Evolutionary conservation across 2,329 filamentous ascomycete species (phyloP).

Genomic region (Calonectria henricotiae): DNA sequence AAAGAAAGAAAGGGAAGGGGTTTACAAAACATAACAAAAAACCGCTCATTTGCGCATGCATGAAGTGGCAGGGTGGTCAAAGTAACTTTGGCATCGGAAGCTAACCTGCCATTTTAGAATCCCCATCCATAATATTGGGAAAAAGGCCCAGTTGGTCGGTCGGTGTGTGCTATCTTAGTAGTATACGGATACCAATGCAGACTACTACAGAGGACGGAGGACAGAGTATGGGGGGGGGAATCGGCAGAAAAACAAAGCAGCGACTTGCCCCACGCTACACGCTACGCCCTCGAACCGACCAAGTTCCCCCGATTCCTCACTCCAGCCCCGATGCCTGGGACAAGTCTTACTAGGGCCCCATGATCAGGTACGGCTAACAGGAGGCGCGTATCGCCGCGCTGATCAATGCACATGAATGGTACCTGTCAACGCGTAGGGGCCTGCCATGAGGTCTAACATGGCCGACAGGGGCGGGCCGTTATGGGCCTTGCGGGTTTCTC

Average conservation of each 20-base stretch:
- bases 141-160: neutral
- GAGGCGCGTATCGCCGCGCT: neutral
- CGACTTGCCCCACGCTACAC: neutral
- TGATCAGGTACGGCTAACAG: slow-evolving; percentile 1
- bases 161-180: neutral
- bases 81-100: slow-evolving; percentile 1
- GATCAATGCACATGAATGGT: neutral
- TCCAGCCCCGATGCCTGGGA: slow-evolving; percentile 31
- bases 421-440: slow-evolving; percentile 14
- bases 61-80: slow-evolving; percentile 6
- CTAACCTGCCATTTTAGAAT: neutral
- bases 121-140: slow-evolving; percentile 16
- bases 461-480: slow-evolving; percentile 32
- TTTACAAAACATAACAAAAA: neutral
- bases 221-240: neutral
- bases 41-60: slow-evolving; percentile 22
- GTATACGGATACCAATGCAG: too few relatives aligned
- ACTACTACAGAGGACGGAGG: neutral
- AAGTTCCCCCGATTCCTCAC: slow-evolving; percentile 32
- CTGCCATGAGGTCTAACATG: neutral
- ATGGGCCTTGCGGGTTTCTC: slow-evolving; percentile 21
- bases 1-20: neutral
- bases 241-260: neutral
- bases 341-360: slow-evolving; percentile 29
- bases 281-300: neutral